phyloP scores from a whole-genome alignment of 345 rosid species.

The Eucalyptus tenuipes region DNA sequence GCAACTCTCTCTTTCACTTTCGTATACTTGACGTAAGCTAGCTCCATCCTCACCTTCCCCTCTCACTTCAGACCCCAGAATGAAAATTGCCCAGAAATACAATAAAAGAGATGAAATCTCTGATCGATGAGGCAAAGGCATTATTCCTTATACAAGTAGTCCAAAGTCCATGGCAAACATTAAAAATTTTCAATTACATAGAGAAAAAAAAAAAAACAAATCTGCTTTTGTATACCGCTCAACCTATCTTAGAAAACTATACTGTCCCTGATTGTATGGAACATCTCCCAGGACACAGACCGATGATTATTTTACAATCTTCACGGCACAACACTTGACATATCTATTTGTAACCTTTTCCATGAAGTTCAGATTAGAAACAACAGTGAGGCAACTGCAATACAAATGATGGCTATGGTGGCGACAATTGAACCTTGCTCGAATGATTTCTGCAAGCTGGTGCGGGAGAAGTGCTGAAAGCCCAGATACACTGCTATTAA shows the following conservation, averaged over 20 bases:
- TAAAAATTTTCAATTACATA: background rate
- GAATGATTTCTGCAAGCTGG: constrained; percentile 51
- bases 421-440: constrained; percentile 77
- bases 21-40: background rate
- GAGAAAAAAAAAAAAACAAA: background rate
- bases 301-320: background rate
- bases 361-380: constrained; percentile 20
- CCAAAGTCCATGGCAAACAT: background rate
- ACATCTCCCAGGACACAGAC: background rate
- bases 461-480: constrained; percentile 79
- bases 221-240: background rate
- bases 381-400: constrained; percentile 32
- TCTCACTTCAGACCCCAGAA: background rate
- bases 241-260: background rate
- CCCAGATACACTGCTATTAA: constrained; percentile 59
- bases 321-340: background rate
- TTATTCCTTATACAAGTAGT: background rate
- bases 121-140: background rate
- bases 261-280: background rate
- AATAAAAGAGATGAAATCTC: background rate
- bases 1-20: background rate
- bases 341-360: background rate
- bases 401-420: constrained; percentile 48
- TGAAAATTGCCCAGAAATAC: background rate
- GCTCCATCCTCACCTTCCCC: background rate